A percentile compares a stretch with the other conserved stretches of the same genome.
These are phyloP conservation scores for Trichoderma afroharzianum DNA, from an alignment of 2,329 filamentous ascomycete genomes.

Conservation along the genomic window DNA sequence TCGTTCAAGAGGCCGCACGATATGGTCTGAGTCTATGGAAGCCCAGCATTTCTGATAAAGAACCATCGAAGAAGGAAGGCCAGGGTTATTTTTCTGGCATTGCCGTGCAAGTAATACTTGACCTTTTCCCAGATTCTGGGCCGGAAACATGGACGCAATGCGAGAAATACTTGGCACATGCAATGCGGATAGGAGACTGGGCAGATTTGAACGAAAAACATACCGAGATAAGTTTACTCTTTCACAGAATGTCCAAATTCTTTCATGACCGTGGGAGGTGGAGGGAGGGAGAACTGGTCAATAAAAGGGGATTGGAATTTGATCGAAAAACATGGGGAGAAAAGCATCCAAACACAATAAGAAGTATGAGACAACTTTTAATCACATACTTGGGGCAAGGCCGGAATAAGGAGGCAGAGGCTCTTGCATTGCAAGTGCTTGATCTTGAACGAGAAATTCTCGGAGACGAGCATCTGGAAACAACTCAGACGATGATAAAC, in stretches of 20 bases:
- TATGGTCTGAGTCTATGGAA: neutral
- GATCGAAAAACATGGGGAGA: neutral
- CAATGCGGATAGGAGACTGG: neutral
- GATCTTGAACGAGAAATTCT: slow-evolving; percentile 17
- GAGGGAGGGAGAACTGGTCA: neutral
- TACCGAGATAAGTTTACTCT: accelerated
- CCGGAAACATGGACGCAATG: neutral
- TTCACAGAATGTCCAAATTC: neutral
- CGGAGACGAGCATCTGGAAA: slow-evolving; percentile 24
- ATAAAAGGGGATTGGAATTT: neutral
- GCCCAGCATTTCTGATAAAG: accelerated
- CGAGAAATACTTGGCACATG: neutral
- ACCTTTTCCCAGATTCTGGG: neutral
- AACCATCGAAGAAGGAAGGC: accelerated
- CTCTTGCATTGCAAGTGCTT: slow-evolving; percentile 15
- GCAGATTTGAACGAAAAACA: neutral
- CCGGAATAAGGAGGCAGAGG: slow-evolving; percentile 21
- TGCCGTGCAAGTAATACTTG: neutral
- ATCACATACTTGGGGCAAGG: neutral
- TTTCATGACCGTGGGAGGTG: neutral
- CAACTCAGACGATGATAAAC: neutral
- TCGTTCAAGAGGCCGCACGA: neutral
- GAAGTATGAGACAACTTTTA: neutral
- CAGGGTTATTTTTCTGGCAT: neutral
- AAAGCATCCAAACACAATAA: slow-evolving; percentile 5